These are phyloP conservation scores for Salix suchowensis DNA, from an alignment of 345 rosid species.

Conservation along the genomic window DNA sequence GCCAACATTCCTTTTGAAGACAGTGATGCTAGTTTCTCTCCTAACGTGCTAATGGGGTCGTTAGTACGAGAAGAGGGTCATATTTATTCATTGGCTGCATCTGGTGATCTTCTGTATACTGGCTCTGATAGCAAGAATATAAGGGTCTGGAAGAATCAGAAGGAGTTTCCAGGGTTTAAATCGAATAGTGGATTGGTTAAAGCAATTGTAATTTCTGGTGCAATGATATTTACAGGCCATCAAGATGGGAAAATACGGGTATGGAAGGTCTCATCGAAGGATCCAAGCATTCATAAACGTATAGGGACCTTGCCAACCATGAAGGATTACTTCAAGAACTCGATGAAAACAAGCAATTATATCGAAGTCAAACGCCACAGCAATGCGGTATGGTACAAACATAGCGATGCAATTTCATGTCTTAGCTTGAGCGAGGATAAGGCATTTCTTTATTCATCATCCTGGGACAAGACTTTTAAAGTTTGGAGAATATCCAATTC, in stretches of 20 bases:
- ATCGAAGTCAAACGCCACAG: conserved; percentile 43
- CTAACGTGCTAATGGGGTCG: conserved; percentile 65
- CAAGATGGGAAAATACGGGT: conserved; percentile 90
- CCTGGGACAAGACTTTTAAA: conserved; percentile 89
- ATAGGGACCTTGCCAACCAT: conserved; percentile 65
- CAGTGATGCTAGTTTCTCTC: conserved; percentile 9
- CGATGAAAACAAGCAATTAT: conserved; percentile 57
- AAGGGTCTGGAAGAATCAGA: conserved; percentile 80
- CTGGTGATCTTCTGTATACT: conserved; percentile 61
- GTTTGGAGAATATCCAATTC: conserved; percentile 71
- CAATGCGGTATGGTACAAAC: conserved; percentile 49
- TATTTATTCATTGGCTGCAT: conserved; percentile 73
- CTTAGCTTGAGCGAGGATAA: conserved; percentile 66
- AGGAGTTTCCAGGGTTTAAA: conserved; percentile 70
- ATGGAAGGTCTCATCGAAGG: conserved; percentile 61
- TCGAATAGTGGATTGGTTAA: conserved; percentile 80
- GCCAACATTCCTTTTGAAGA: neutral
- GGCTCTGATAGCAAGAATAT: conserved; percentile 92
- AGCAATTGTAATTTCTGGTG: conserved; percentile 61
- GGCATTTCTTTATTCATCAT: conserved; percentile 58
- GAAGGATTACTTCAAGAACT: conserved; percentile 48
- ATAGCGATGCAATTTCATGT: conserved; percentile 76
- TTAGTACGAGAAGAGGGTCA: conserved; percentile 87
- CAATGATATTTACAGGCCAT: conserved; percentile 72
- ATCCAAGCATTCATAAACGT: conserved; percentile 43